Evolutionary conservation across 352 stramenopile genomes (phyloP).

Genomic region (Phytophthora cryptogea): DNA sequence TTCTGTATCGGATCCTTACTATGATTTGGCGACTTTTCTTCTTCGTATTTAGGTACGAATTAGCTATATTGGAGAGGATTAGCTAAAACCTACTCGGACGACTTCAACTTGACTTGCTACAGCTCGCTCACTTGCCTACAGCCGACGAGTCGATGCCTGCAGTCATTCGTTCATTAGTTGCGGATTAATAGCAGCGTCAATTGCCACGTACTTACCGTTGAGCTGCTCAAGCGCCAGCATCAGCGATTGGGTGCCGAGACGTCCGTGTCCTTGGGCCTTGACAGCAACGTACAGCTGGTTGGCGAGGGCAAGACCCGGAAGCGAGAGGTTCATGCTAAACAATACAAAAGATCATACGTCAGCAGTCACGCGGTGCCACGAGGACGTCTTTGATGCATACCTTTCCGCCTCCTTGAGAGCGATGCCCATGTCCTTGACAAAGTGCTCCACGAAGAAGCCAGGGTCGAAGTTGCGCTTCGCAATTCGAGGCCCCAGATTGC

Average conservation of each 20-base stretch:
- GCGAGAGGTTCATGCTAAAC: slow-evolving; percentile 83
- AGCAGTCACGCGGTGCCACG: not conserved
- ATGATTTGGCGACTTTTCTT: slow-evolving; percentile 37
- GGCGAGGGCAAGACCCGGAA: slow-evolving; percentile 85
- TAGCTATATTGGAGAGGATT: slow-evolving; percentile 25
- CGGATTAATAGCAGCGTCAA: not conserved
- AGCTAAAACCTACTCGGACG: slow-evolving; percentile 14
- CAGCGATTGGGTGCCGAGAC: slow-evolving; percentile 85
- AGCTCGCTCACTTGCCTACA: slow-evolving; percentile 11
- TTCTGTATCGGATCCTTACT: slow-evolving; percentile 18
- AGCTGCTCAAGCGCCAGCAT: slow-evolving; percentile 89
- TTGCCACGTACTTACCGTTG: slow-evolving; percentile 49
- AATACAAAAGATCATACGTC: slow-evolving; percentile 4
- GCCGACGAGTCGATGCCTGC: slow-evolving; percentile 23
- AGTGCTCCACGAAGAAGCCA: slow-evolving; percentile 91
- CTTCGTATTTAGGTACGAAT: slow-evolving; percentile 30
- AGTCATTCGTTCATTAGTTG: not conserved
- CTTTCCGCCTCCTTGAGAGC: slow-evolving; percentile 83
- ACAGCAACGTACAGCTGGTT: slow-evolving; percentile 89
- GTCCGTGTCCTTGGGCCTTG: slow-evolving; percentile 84
- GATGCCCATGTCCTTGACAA: slow-evolving; percentile 92
- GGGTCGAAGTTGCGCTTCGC: slow-evolving; percentile 89
- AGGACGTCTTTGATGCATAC: slow-evolving; percentile 7
- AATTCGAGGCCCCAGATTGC: slow-evolving; percentile 89
- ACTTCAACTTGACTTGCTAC: slow-evolving; percentile 32